phyloP scores from a whole-genome alignment of 352 stramenopile species.

The Phytopythium ostracodes region DNA sequence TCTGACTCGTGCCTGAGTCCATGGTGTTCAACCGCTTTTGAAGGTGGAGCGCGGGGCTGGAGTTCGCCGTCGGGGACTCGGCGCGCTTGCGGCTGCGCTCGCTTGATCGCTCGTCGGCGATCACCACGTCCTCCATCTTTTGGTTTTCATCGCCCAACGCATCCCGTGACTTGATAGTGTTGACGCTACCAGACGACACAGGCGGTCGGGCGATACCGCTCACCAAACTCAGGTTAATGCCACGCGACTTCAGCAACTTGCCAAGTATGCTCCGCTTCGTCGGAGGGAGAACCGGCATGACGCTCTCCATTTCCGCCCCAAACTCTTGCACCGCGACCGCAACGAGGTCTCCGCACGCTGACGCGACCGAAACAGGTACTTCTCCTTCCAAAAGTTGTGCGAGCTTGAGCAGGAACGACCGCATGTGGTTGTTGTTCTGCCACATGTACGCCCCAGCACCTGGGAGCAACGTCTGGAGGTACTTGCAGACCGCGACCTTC shows the following conservation, averaged over 20 bases:
- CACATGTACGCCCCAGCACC: conserved; percentile 49
- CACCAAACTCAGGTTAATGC: conserved; percentile 41
- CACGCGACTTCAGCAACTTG: conserved; percentile 52
- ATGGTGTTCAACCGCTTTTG: conserved; percentile 45
- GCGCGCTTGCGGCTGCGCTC: conserved; percentile 46
- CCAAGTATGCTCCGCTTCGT: conserved; percentile 47
- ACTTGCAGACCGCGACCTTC: conserved; percentile 63
- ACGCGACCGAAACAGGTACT: conserved; percentile 48
- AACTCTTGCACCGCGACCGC: conserved; percentile 44
- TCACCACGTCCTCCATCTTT: conserved; percentile 3
- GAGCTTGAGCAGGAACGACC: conserved; percentile 63
- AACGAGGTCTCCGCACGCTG: conserved; percentile 56
- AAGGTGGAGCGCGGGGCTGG: conserved; percentile 28
- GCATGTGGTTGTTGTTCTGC: conserved; percentile 69
- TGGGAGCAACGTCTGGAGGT: conserved; percentile 54
- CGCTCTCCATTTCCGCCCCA: conserved; percentile 42
- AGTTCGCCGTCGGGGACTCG: conserved; percentile 43
- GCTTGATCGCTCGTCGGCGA: conserved; percentile 5
- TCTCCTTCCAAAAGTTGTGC: conserved; percentile 64
- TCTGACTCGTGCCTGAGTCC: background rate
- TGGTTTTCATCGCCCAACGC: conserved; percentile 12
- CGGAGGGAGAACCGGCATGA: conserved; percentile 50
- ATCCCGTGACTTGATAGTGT: background rate
- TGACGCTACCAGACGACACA: background rate
- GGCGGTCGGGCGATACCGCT: background rate